Evolutionary conservation across 2,329 filamentous ascomycete genomes (phyloP), one percentile per base, ranked within the genome.

Genomic region (Aspergillus sp.): DNA sequence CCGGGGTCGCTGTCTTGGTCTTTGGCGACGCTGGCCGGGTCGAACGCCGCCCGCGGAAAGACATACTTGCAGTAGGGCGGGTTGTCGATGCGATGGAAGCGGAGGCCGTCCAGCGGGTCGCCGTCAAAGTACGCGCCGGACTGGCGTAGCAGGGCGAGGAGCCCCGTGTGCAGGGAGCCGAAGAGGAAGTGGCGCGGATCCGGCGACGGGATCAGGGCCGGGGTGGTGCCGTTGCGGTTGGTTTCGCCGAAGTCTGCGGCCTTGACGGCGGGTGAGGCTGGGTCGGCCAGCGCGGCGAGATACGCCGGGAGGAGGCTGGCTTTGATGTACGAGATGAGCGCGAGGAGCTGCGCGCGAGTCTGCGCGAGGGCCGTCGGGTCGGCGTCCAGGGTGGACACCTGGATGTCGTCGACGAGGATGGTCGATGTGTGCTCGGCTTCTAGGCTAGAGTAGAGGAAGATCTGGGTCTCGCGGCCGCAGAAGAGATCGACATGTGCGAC

Each of bases 381-480:
- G 17, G 21, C 10, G 3, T 45, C 4, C 1, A 21, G 17, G 44
- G 32, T 34, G 23, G n/a, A 10, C 6, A 32, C 19, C 16, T 6
- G 16, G 14, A 20, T 19, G n/a, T 46, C 44, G 7, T 46, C 10
- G 17, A 47, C 40, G 31, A 44, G 10, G 45, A 48, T 19, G 14
- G 32, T 47, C 31, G 47, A 19, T 20, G 47, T 25, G 20, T 34
- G 47, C 23, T 60, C 57, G 20, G 55, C 57, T 57, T 77, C 74
- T 3, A 75, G 65, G 49, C 68, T 75, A 20, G 71, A 74, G 52
- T 73, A 77, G 16, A 73, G 23, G 60, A 69, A 64, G 17, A 73
- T 62, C 52, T 76, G 74, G n/a, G 73, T 76, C 50, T 74, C 69
- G 11, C 67, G 68, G 23, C 70, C 65, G 16, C 61, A 57, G 48